Percentiles rank a stretch among this genome's conserved stretches.
These are phyloP conservation scores for Ceratocystis diversiconidia DNA, from an alignment of 2,329 filamentous ascomycete genomes.

Conservation along the genomic window DNA sequence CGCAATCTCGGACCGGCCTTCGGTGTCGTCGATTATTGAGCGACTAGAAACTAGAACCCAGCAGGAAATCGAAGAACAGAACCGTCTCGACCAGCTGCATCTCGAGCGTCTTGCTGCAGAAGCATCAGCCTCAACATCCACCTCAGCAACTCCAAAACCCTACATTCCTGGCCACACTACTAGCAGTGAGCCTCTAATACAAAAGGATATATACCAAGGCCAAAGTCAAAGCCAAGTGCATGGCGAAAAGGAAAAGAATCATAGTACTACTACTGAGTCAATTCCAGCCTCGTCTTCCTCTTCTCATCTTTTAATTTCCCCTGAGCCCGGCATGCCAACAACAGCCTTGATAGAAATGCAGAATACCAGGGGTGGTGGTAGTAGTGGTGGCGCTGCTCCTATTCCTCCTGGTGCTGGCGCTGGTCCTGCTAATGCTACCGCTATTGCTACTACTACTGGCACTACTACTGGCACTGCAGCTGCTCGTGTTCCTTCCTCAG, in stretches of 20 bases:
- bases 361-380: constrained; percentile 3
- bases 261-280: not conserved
- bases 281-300: constrained; percentile 4
- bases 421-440: not conserved
- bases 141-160: not conserved
- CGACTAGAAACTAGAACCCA: constrained; percentile 13
- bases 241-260: not conserved
- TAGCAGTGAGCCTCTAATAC: not conserved
- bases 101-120: constrained; percentile 5
- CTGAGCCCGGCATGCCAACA: constrained; percentile 8
- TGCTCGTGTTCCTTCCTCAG: constrained; percentile 2
- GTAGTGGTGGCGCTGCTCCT: not conserved
- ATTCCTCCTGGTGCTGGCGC: not conserved
- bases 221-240: not conserved
- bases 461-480: not conserved
- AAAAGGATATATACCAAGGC: not conserved
- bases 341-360: not conserved
- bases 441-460: not conserved
- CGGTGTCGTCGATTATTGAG: constrained; percentile 14
- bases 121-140: not conserved
- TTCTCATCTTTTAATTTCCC: not conserved
- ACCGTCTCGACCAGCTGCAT: constrained; percentile 11
- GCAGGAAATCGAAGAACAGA: constrained; percentile 16
- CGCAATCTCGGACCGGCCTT: constrained; percentile 11
- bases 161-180: not conserved